Evolutionary conservation across 1,139 yeast species (phyloP).

Genomic region (Protomyces inouyei): DNA sequence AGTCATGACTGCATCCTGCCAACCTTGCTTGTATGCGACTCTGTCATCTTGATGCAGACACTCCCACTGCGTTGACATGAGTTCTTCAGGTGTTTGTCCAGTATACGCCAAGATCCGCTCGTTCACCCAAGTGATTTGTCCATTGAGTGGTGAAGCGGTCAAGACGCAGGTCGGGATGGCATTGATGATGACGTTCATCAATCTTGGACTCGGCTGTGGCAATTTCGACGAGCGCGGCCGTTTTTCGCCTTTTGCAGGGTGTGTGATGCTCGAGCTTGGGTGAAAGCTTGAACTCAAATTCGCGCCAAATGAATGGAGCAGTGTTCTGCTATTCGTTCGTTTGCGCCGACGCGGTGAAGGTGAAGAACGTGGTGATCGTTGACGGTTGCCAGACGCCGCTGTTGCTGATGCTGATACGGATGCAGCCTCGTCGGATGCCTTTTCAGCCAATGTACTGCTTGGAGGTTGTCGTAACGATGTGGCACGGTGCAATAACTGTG

Average conservation of each 20-base stretch:
- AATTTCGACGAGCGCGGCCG: neutral
- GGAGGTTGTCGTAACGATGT: neutral
- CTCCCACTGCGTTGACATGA: conserved; percentile 34
- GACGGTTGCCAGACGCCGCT: neutral
- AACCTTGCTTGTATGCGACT: conserved; percentile 34
- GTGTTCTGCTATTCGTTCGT: conserved; percentile 5
- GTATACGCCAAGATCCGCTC: conserved; percentile 39
- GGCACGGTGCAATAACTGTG: neutral
- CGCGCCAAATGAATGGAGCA: conserved; percentile 24
- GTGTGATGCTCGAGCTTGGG: neutral
- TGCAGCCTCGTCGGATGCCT: neutral
- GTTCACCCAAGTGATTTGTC: conserved; percentile 40
- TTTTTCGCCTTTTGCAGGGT: neutral
- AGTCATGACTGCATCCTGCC: conserved; percentile 37
- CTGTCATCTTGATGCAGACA: conserved; percentile 39
- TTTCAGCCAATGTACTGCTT: neutral
- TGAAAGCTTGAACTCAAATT: conserved; percentile 9
- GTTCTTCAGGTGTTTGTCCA: conserved; percentile 39
- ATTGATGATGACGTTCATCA: conserved; percentile 39
- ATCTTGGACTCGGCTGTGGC: conserved; percentile 27
- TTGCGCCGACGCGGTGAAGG: conserved; percentile 13
- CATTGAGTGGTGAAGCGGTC: conserved; percentile 39
- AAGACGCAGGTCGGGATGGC: conserved; percentile 41
- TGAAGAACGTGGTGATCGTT: conserved; percentile 2
- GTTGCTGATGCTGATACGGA: neutral